A percentile compares a stretch with the other conserved stretches of the same genome.
phyloP scores from a whole-genome alignment of 257 asterid species.

The Solanum appendiculatum region DNA sequence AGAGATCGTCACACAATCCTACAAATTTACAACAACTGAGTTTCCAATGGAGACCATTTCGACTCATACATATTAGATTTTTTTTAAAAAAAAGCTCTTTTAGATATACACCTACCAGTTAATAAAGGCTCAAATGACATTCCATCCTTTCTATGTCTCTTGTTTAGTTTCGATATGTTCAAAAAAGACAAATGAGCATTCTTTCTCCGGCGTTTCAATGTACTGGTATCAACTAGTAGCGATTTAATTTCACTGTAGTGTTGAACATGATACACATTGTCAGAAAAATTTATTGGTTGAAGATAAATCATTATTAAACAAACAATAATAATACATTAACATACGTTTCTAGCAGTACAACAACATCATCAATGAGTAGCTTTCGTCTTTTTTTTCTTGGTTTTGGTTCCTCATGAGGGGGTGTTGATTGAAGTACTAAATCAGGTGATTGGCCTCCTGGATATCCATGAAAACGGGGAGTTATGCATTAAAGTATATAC shows the following conservation, averaged over 20 bases:
- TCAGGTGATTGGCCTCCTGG: constrained; percentile 39
- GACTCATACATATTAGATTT: no score
- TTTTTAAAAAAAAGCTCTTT: background rate
- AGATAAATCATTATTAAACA: background rate
- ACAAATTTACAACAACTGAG: no score
- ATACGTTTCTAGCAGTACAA: constrained; percentile 46
- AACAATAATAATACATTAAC: background rate
- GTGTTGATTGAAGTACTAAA: constrained; percentile 36
- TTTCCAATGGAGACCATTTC: no score
- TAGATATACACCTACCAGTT: constrained; percentile 33
- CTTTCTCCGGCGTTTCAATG: background rate
- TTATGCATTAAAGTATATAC: background rate
- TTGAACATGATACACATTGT: background rate
- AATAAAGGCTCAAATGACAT: constrained; percentile 32
- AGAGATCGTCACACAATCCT: background rate
- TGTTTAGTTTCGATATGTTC: constrained; percentile 29
- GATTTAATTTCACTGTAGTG: constrained; percentile 28
- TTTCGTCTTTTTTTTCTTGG: constrained; percentile 37
- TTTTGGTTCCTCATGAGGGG: constrained; percentile 10
- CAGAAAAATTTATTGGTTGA: background rate
- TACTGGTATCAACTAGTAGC: background rate
- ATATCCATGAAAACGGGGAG: background rate
- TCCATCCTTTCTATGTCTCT: constrained; percentile 26
- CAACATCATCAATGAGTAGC: constrained; percentile 27
- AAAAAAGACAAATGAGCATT: background rate